Base-by-base conservation (phyloP, 495 filamentous ascomycete genomes). In the Annulohypoxylon bovei region DNA sequence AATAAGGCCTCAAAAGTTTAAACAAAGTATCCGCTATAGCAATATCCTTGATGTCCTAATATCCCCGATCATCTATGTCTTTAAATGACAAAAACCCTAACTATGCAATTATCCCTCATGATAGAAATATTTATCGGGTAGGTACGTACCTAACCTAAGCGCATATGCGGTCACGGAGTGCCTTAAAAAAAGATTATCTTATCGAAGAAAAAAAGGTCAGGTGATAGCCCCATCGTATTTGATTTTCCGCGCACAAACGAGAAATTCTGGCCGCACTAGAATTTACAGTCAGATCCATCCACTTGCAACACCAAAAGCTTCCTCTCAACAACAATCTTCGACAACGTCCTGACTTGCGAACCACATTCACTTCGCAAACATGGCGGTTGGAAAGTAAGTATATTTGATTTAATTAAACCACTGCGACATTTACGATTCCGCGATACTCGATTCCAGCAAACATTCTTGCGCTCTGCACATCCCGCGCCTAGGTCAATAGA, bases 311-410 rank as follows among this genome's bases (percentile, higher is more conserved):
- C 58, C 42, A 73, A 68, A 72, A 73, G 63, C 32, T 54, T 54
- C 18, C 23, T 56, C n/a, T 61, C 64, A 74, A 71, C 69, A 70
- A 70, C 67, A 70, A 49, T 55, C 64, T 54, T 62, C 57, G 70
- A 71, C 61, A 60, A 64, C 76, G 74, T 75, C 76, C 67, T 65
- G 61, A 74, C 53, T 75, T 75, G 76, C 71, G 74, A 76, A 72
- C 69, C 62, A 70, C 25, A 25, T 54, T 71, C 40, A 80, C 64
- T 59, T 66, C 86, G 86, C 88, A 91, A 91, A 84, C 82, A 94
- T 94, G 92, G 92, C 92, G 89, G 92, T 94, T 87, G 92, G 92
- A 88, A 94, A 94, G 91, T 94, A 85, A 86, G 91, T 87, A 69
- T 47, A 65, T 74, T 60, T 55, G 8, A 25, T 58, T 55, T 32